phyloP scores from a whole-genome alignment of 257 asterid genomes.

The Perilla frutescens region DNA sequence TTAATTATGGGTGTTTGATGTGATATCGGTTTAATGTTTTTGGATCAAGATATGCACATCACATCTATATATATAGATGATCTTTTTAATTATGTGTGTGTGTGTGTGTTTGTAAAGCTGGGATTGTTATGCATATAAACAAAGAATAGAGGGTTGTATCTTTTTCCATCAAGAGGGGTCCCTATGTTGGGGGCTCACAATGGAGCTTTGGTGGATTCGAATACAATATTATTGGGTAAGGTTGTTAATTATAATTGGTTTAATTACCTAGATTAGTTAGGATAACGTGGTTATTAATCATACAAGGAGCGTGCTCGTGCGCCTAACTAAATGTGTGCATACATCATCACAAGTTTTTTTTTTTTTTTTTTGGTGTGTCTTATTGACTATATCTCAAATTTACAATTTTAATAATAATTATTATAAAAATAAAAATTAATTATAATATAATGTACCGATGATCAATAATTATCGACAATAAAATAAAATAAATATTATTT shows the following conservation, averaged over 20 bases:
- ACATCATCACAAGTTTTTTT: not conserved
- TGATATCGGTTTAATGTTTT: not conserved
- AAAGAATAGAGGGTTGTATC: conserved; percentile 45
- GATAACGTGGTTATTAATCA: conserved; percentile 48
- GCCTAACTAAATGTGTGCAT: conserved; percentile 18
- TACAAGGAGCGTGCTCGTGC: conserved; percentile 54
- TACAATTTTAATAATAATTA: too few species aligned
- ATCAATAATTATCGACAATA: too few species aligned
- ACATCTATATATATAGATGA: not conserved
- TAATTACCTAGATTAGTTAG: conserved; percentile 32
- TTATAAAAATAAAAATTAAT: too few species aligned
- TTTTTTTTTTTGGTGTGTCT: too few species aligned
- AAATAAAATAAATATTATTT: too few species aligned
- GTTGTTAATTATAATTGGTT: not conserved
- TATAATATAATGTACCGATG: too few species aligned
- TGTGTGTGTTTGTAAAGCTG: conserved; percentile 33
- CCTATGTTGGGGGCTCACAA: conserved; percentile 46
- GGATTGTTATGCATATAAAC: conserved; percentile 25
- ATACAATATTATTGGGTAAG: too few species aligned
- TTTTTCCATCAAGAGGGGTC: conserved; percentile 51
- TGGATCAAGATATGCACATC: conserved; percentile 2
- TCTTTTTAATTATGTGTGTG: not conserved
- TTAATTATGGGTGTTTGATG: not conserved
- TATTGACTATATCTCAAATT: too few species aligned
- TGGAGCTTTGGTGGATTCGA: conserved; percentile 34